These are phyloP conservation scores for Clonostachys rosea DNA, from an alignment of 2,329 filamentous ascomycete genomes.

Conservation along the genomic window DNA sequence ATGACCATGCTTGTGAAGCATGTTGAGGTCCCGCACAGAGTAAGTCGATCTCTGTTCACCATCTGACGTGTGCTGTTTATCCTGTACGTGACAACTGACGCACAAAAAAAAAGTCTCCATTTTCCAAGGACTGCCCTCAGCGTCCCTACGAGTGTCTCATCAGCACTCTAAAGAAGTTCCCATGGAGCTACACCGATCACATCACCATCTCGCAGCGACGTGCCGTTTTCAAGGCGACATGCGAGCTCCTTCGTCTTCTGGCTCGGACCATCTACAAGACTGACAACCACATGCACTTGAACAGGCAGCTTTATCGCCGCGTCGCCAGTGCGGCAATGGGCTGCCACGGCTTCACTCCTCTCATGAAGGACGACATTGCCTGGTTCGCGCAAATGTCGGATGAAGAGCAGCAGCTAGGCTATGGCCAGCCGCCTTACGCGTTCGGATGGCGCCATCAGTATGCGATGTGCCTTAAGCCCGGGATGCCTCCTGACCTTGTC, in stretches of 20 bases:
- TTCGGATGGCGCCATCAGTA: constrained; percentile 47
- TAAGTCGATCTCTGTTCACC: constrained; percentile 28
- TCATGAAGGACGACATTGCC: constrained; percentile 58
- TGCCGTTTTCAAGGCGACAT: constrained; percentile 43
- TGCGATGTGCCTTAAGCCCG: constrained; percentile 42
- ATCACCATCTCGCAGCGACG: constrained; percentile 56
- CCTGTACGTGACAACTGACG: neutral
- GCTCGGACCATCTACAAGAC: constrained; percentile 30
- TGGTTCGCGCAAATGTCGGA: constrained; percentile 6
- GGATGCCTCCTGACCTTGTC: constrained; percentile 44
- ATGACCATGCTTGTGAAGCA: constrained; percentile 61
- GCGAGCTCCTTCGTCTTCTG: constrained; percentile 43
- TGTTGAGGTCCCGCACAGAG: constrained; percentile 56
- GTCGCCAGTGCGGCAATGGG: constrained; percentile 45
- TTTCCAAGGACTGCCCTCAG: constrained; percentile 56
- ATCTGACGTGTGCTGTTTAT: neutral
- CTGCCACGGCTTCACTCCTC: constrained; percentile 55
- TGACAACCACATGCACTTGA: constrained; percentile 39
- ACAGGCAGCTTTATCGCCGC: constrained; percentile 46
- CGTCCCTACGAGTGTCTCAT: constrained; percentile 63
- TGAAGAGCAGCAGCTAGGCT: constrained; percentile 13
- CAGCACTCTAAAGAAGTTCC: constrained; percentile 57
- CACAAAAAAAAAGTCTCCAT: constrained; percentile 42
- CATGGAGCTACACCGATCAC: constrained; percentile 52
- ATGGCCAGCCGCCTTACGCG: constrained; percentile 42